Evolutionary conservation across 345 rosid genomes (phyloP).

Genomic region (Syzygium grande): DNA sequence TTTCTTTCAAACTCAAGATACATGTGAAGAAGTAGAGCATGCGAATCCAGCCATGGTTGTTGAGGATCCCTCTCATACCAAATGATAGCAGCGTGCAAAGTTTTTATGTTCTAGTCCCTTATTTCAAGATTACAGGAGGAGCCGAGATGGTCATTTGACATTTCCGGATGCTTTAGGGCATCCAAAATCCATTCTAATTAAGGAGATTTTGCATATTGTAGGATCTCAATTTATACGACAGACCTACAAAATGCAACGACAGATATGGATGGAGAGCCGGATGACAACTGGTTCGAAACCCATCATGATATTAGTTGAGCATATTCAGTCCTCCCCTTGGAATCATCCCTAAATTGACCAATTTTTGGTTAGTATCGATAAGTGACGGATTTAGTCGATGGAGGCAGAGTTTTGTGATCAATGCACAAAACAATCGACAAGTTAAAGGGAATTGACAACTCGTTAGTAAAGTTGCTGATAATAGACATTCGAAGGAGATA

Average conservation of each 20-base stretch:
- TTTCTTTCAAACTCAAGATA: no score
- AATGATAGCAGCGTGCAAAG: no score
- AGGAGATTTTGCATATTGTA: neutral
- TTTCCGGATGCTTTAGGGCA: no score
- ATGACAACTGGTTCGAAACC: neutral
- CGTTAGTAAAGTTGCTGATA: neutral
- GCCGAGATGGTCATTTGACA: neutral
- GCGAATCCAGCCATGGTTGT: no score
- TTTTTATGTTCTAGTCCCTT: neutral
- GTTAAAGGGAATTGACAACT: neutral
- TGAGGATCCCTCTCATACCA: no score
- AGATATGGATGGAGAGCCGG: neutral
- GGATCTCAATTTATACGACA: neutral
- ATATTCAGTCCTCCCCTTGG: neutral
- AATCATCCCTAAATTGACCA: neutral
- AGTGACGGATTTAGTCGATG: neutral
- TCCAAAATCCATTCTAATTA: neutral
- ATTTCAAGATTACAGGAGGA: neutral
- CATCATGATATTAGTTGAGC: neutral
- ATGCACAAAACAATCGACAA: neutral
- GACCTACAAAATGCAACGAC: neutral
- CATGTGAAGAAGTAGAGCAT: no score
- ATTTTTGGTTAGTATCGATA: neutral
- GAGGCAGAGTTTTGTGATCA: neutral
- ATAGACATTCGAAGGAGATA: neutral